These are phyloP conservation scores for Coniochaeta sp. DNA, from an alignment of 2,329 filamentous ascomycete species.

Conservation along the genomic window DNA sequence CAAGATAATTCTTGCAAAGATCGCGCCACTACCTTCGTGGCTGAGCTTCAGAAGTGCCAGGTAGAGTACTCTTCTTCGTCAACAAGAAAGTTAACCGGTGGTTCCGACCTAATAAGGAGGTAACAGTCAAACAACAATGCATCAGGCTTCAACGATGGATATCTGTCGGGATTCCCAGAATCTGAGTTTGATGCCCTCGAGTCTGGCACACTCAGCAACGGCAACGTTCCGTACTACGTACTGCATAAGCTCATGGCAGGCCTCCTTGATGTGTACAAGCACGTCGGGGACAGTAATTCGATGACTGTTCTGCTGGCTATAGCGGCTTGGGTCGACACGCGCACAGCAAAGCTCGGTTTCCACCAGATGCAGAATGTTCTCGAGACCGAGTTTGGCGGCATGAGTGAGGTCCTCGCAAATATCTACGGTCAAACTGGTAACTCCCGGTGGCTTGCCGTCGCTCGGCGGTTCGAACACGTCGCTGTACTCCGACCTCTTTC, in stretches of 20 bases:
- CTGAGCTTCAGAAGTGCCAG: slow-evolving; percentile 37
- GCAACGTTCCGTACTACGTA: slow-evolving; percentile 46
- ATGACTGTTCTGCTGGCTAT: slow-evolving; percentile 34
- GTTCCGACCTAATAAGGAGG: neutral
- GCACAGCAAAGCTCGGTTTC: slow-evolving; percentile 33
- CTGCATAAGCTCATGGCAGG: slow-evolving; percentile 48
- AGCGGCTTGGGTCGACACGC: slow-evolving; percentile 39
- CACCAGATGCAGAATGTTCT: slow-evolving; percentile 40
- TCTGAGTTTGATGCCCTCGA: slow-evolving; percentile 39
- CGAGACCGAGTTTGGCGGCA: slow-evolving; percentile 43
- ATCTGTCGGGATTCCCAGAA: slow-evolving; percentile 44
- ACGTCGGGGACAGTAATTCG: slow-evolving; percentile 33
- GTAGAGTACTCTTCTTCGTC: neutral
- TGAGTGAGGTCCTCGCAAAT: slow-evolving; percentile 43
- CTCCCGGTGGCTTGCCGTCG: slow-evolving; percentile 35
- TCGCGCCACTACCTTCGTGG: slow-evolving; percentile 36
- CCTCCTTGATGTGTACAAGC: slow-evolving; percentile 40
- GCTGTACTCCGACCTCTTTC: slow-evolving; percentile 38
- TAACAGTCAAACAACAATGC: slow-evolving; percentile 37
- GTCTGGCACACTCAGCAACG: slow-evolving; percentile 32
- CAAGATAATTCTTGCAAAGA: slow-evolving; percentile 33
- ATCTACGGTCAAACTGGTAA: slow-evolving; percentile 39
- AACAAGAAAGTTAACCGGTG: neutral
- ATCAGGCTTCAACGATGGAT: slow-evolving; percentile 35
- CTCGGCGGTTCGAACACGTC: slow-evolving; percentile 42